Evolutionary conservation across 192 early-diverging fungal genomes (phyloP), one percentile per base, ranked within the genome.

Genomic region (Coemansia sp.): DNA sequence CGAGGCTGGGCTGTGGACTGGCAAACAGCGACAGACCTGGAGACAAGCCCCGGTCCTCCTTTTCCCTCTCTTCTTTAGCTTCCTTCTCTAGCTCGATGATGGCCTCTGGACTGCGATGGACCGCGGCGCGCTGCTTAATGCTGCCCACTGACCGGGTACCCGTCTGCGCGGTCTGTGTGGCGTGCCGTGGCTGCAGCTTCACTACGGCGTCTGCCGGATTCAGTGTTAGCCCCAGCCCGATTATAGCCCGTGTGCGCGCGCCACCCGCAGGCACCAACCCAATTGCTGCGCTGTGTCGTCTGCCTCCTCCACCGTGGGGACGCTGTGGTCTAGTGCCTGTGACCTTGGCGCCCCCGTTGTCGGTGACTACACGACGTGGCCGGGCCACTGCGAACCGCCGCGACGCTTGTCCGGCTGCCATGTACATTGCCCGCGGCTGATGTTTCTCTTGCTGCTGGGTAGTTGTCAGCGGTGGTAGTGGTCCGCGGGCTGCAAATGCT

Each of bases 191-290:
- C 65, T 74, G 72, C n/a, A 80, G 41, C 12, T 56, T 35, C 6
- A 81, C 78, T 22, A 81, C 60, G 1, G 69, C 56, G 32, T 81
- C 78, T 17, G 73, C 69, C 0, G 78, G 78, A 24, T 81, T 81
- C 60, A 81, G 59, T 17, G 78, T 81, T 7, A 81, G 38, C 1
- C 78, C 78, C 0, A 81, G 64, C 0, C 78, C 78, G 39, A 81
- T 81, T 15, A 81, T 81, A 5, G 73, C 69, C 15, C 71, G 17
- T 2, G 68, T 57, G 3, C 78, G 62, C 14, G 64, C 47, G 25
- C 29, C 17, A 2, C 7, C 12, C 6, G 56, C 14, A 3, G 70
- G 71, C 59, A 74, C 20, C 20, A 79, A 38, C 29, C 71, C 49
- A 27, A 79, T 73, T 0, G 77, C 63, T 19, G 49, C 53, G 36